Conservation (phyloP, 2,329 filamentous ascomycete species). For the Fusarium begoniae region DNA sequence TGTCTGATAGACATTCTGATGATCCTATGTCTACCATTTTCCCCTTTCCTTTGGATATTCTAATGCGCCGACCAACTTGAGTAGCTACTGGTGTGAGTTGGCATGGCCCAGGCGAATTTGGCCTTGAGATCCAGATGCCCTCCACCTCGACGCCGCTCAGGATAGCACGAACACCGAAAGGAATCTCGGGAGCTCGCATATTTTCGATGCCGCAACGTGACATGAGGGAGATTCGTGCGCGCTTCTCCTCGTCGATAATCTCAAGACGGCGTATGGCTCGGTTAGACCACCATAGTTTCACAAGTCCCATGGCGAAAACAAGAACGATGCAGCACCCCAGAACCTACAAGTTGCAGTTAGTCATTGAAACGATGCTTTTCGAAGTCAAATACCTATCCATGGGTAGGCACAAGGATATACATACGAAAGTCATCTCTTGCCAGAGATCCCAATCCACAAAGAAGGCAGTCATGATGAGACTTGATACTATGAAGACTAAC, state of each 20-base stretch:
- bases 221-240: conserved; percentile 62
- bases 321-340: conserved; percentile 75
- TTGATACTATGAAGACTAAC: conserved; percentile 2
- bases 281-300: conserved; percentile 73
- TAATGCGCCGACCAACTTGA: conserved; percentile 23
- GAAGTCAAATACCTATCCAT: neutral
- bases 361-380: neutral
- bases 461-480: conserved; percentile 56
- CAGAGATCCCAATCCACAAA: conserved; percentile 80
- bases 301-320: conserved; percentile 73
- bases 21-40: conserved; percentile 18
- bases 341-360: conserved; percentile 60
- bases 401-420: conserved; percentile 47
- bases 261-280: conserved; percentile 65
- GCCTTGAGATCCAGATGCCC: conserved; percentile 79
- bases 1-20: neutral
- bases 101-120: conserved; percentile 51
- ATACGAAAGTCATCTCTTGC: conserved; percentile 91
- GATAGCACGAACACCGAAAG: conserved; percentile 87
- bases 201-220: conserved; percentile 61
- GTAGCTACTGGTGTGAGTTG: conserved; percentile 39
- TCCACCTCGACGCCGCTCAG: conserved; percentile 85
- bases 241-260: conserved; percentile 73
- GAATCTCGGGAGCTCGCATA: conserved; percentile 66
- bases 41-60: conserved; percentile 34